Evolutionary conservation across 78 protist species (phyloP).

Genomic region (Creolimax fragrantissima): DNA sequence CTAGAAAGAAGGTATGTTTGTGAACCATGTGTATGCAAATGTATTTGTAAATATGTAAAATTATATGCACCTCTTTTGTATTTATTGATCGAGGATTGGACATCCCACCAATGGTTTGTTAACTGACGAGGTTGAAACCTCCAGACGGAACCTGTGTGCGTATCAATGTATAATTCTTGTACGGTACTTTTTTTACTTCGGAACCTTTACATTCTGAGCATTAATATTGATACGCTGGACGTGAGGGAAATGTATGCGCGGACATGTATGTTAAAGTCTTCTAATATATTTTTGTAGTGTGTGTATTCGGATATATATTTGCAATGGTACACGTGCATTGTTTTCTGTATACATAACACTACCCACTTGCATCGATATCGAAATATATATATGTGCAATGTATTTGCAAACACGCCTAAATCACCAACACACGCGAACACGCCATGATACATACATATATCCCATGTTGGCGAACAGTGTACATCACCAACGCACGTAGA

Average conservation of each 20-base stretch:
- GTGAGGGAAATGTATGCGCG: too few relatives aligned
- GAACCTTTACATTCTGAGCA: background rate
- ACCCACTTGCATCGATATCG: background rate
- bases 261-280: too few relatives aligned
- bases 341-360: background rate
- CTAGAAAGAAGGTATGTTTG: background rate
- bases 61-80: background rate
- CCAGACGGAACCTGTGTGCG: background rate
- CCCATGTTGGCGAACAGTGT: background rate
- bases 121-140: background rate
- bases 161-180: background rate
- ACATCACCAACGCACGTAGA: background rate
- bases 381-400: background rate
- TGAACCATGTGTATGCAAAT: background rate
- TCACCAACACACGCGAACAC: background rate
- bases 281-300: too few relatives aligned
- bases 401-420: background rate
- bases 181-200: background rate
- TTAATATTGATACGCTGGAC: too few relatives aligned
- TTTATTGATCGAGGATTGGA: background rate
- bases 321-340: background rate
- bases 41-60: background rate
- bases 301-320: background rate
- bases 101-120: background rate
- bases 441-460: background rate